Base-by-base conservation (phyloP, 345 rosid species). In the Camelina hispida region DNA sequence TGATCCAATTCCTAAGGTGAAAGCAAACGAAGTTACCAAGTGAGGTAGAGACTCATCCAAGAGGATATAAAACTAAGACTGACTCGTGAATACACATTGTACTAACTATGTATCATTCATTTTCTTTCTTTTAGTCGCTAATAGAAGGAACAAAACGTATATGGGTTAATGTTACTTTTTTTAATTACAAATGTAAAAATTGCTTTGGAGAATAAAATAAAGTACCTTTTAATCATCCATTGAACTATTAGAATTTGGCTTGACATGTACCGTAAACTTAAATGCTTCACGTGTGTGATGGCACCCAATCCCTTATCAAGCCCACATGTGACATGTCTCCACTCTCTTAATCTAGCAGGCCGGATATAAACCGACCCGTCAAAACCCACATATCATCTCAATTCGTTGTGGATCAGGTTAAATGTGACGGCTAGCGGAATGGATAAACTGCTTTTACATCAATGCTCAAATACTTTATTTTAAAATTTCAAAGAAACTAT, bases 81-180 rank as follows among this genome's bases (percentile, higher is more conserved):
- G 30, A 80, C 86, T 40, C 80, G 87, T 32, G 74, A 88, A 74
- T 81, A 57, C 71, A 58, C 87, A 79, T 8, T 3, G 4, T 16
- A 38, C 61, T 51, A 16, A n/a, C 65, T 62, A 43, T 34, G 42
- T 17, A 40, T 44, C 50, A 20, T 46, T 44, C 38, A 15, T 35
- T n/a, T 54, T 35, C 35, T 20, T 53, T 43, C 46, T 43, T 46
- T 32, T 38, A 52, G 43, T 53, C 18, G 23, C 4, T 20, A 16
- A 32, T 1, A 35, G 40, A 11, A 18, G 8, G 32, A 53, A 52
- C 16, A 40, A 52, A 40, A 22, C 8, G 9, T 44, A 30, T 63
- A 44, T 54, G 37, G 3, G 11, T 56, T 64, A 5, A 18, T 65
- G 5, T 16, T 6, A 56, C 20, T 7, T 35, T 66, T 59, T 46